These are phyloP conservation scores for Beta vulgaris DNA, from an alignment of 148 eudicot species.

Conservation along the genomic window DNA sequence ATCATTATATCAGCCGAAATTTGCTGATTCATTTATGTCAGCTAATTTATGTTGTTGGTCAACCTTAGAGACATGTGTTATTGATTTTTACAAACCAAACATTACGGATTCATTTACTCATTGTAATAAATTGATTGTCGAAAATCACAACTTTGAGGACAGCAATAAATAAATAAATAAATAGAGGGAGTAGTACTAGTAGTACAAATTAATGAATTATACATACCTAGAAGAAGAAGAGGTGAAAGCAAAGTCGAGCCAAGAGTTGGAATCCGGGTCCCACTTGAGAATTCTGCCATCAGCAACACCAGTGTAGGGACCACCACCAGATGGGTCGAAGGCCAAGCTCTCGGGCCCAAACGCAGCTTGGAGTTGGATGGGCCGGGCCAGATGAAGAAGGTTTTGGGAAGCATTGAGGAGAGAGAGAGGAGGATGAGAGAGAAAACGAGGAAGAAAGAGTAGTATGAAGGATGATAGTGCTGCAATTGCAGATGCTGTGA, in stretches of 20 bases:
- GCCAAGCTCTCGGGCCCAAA: constrained; percentile 80
- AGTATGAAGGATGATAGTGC: constrained; percentile 19
- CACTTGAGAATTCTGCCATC: constrained; percentile 74
- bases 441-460: constrained; percentile 26
- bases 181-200: not conserved
- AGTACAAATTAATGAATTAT: not conserved
- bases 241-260: constrained; percentile 70
- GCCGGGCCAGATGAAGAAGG: constrained; percentile 23
- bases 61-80: not conserved
- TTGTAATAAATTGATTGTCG: not conserved
- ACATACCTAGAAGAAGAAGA: constrained; percentile 55
- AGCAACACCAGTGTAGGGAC: constrained; percentile 75
- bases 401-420: constrained; percentile 10
- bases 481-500: constrained; percentile 27
- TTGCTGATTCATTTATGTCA: too few species aligned
- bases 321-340: constrained; percentile 63
- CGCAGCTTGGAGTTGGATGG: constrained; percentile 34
- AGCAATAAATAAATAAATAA: not conserved
- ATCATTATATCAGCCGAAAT: too few species aligned
- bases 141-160: not conserved
- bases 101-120: not conserved
- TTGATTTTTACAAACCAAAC: not conserved
- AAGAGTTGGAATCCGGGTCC: constrained; percentile 34
- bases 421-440: constrained; percentile 32
- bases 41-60: not conserved